These are phyloP conservation scores for Casuarina equisetifolia DNA, from an alignment of 306 rosid species.

Conservation along the genomic window DNA sequence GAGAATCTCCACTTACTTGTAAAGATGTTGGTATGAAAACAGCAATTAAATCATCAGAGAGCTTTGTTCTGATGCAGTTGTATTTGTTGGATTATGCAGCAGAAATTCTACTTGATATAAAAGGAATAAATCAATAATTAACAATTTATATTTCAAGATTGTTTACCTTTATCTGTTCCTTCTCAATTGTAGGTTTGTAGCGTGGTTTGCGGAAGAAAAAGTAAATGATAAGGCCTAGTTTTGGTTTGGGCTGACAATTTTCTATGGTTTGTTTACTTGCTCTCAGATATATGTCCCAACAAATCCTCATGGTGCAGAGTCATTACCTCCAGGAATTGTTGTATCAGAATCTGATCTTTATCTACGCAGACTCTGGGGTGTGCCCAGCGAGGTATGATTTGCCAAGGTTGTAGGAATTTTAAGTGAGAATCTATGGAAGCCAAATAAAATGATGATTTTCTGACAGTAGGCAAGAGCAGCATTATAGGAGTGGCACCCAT, in stretches of 20 bases:
- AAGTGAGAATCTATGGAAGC: background rate
- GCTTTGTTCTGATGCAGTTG: constrained; percentile 6
- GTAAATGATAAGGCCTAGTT: background rate
- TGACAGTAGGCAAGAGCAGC: background rate
- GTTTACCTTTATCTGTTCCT: background rate
- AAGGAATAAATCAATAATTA: background rate
- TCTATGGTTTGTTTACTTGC: constrained; percentile 17
- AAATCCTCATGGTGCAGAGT: constrained; percentile 95
- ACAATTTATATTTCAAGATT: background rate
- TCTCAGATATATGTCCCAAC: constrained; percentile 70
- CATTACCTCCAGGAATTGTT: constrained; percentile 84
- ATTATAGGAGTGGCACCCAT: background rate
- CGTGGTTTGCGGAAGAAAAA: background rate
- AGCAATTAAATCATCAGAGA: constrained; percentile 1
- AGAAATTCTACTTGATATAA: background rate
- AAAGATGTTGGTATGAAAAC: background rate
- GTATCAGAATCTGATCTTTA: constrained; percentile 80
- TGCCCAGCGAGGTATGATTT: constrained; percentile 82
- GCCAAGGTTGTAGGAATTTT: constrained; percentile 10
- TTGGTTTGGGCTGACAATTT: constrained; percentile 3
- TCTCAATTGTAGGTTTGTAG: background rate
- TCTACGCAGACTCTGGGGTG: constrained; percentile 93
- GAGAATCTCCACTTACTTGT: background rate
- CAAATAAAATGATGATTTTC: background rate
- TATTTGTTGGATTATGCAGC: constrained; percentile 15